phyloP scores from a whole-genome alignment of 305 asterid genomes.

The Fraxinus paxiana region DNA sequence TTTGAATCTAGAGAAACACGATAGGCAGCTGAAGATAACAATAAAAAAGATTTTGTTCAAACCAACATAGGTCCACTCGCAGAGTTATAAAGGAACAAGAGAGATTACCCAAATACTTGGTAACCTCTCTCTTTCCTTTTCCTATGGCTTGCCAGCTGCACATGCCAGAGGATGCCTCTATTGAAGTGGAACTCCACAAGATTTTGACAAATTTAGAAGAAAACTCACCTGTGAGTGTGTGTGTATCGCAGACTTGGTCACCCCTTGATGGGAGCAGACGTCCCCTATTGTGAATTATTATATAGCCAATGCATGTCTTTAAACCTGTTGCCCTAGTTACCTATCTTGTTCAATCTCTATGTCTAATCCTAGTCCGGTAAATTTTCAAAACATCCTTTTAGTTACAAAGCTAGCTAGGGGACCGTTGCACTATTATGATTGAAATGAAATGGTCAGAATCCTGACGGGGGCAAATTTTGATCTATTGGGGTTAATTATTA shows the following conservation, averaged over 20 bases:
- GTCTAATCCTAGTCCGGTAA: not conserved
- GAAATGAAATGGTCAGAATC: not conserved
- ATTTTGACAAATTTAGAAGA: not conserved
- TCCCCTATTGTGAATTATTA: not conserved
- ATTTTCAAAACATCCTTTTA: not conserved
- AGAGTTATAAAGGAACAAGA: not conserved
- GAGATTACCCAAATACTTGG: not conserved
- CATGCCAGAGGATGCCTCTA: not conserved
- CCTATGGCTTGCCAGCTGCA: not conserved
- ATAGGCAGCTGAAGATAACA: not conserved
- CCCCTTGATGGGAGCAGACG: not conserved
- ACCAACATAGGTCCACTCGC: not conserved
- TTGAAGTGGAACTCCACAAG: not conserved
- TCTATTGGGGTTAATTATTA: not conserved
- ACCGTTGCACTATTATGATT: not conserved
- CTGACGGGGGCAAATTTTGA: not conserved
- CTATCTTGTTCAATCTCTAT: not conserved
- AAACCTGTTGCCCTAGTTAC: not conserved
- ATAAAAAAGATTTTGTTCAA: not conserved
- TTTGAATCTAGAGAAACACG: not conserved
- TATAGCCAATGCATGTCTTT: not conserved
- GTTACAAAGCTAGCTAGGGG: not conserved
- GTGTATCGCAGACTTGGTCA: not conserved
- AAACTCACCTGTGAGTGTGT: not conserved
- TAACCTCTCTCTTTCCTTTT: not conserved